Percentiles rank a stretch among this genome's conserved stretches.
Evolutionary conservation across 73 alveolate genomes (phyloP).

Genomic region (Paramecium octaurelia): DNA sequence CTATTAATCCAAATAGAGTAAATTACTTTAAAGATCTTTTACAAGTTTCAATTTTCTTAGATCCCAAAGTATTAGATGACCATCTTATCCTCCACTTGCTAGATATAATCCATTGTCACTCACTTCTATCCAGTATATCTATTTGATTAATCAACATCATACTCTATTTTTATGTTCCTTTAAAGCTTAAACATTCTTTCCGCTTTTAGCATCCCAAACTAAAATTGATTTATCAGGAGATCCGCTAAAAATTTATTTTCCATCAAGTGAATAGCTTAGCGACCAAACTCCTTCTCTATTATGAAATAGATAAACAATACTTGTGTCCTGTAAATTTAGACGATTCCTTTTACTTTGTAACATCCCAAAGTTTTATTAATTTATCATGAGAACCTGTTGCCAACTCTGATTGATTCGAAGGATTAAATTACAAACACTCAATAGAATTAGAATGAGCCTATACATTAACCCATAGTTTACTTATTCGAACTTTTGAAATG

Average conservation of each 20-base stretch:
- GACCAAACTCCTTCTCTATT: slow-evolving; percentile 1
- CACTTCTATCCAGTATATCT: neutral
- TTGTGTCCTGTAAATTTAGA: neutral
- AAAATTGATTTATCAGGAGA: slow-evolving; percentile 4
- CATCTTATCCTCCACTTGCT: slow-evolving; percentile 51
- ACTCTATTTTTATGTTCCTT: slow-evolving; percentile 26
- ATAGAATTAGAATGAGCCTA: neutral
- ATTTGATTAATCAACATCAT: neutral
- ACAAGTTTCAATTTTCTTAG: neutral
- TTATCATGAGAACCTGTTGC: slow-evolving; percentile 45
- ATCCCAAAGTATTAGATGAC: slow-evolving; percentile 22
- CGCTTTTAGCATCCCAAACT: slow-evolving; percentile 27
- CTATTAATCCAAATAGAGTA: neutral
- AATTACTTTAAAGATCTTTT: slow-evolving; percentile 9
- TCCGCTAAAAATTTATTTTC: slow-evolving; percentile 22
- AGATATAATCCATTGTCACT: slow-evolving; percentile 36
- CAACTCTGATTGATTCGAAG: neutral
- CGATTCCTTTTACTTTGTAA: neutral
- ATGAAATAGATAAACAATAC: neutral
- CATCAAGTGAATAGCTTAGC: neutral
- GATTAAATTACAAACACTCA: slow-evolving; percentile 12
- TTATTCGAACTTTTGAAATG: neutral
- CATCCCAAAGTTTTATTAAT: slow-evolving; percentile 24
- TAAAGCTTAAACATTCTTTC: neutral
- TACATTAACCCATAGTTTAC: neutral